Evolutionary conservation across 768 basidiomycete species (phyloP).

Genomic region (Crepidotus variabilis): DNA sequence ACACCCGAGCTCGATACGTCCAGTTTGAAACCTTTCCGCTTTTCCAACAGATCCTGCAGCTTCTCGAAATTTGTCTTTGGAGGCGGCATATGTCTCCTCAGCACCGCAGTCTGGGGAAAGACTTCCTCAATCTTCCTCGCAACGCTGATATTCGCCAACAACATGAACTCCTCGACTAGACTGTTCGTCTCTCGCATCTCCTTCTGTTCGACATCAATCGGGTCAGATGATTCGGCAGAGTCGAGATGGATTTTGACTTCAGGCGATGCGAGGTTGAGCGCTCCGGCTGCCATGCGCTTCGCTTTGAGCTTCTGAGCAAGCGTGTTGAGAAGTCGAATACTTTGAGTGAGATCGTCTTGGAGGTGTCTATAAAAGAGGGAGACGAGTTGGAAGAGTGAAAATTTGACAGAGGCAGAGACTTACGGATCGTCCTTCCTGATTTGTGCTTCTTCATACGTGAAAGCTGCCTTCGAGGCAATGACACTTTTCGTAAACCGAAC

Average conservation of each 20-base stretch:
- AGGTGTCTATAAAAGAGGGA: constrained; percentile 44
- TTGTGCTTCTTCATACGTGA: constrained; percentile 97
- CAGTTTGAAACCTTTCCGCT: constrained; percentile 76
- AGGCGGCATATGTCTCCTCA: constrained; percentile 91
- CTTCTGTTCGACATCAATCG: constrained; percentile 97
- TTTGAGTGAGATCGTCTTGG: constrained; percentile 77
- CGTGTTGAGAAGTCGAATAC: constrained; percentile 84
- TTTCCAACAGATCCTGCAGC: constrained; percentile 85
- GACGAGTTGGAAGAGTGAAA: neutral
- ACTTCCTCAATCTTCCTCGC: constrained; percentile 89
- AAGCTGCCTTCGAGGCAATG: constrained; percentile 92
- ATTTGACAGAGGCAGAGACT: constrained; percentile 22
- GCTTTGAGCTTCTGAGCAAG: constrained; percentile 84
- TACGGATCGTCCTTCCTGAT: constrained; percentile 89
- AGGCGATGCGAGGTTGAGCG: constrained; percentile 94
- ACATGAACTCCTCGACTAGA: constrained; percentile 98
- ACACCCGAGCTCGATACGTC: constrained; percentile 92
- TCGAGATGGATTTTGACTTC: constrained; percentile 98
- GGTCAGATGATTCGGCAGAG: constrained; percentile 89
- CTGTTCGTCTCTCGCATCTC: constrained; percentile 91
- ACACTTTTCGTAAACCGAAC: constrained; percentile 94
- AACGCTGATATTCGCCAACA: constrained; percentile 94
- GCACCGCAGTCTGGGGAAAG: constrained; percentile 93
- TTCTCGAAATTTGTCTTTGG: constrained; percentile 95
- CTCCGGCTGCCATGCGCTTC: constrained; percentile 91